phyloP scores from a whole-genome alignment of 805 yeast species.

The Lipomyces starkeyi region DNA sequence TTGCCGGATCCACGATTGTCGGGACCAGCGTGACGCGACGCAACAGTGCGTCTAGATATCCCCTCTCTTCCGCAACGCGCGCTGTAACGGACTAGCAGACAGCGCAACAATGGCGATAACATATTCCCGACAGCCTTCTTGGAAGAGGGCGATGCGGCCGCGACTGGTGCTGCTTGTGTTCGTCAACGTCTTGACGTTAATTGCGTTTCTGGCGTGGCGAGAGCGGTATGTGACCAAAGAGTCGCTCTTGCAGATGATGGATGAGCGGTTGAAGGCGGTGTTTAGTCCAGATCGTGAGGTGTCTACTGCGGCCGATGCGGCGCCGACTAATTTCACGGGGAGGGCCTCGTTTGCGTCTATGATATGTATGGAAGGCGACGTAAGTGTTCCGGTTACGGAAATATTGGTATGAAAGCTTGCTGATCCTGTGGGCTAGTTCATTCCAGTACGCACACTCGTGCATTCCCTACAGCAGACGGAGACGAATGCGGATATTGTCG shows the following conservation, averaged over 20 bases:
- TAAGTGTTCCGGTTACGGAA: constrained; percentile 9
- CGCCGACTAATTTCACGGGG: constrained; percentile 25
- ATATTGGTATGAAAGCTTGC: not conserved
- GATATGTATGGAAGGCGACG: constrained; percentile 30
- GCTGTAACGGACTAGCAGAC: not conserved
- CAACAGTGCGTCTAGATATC: not conserved
- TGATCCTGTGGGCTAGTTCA: constrained; percentile 11
- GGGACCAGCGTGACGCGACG: not conserved
- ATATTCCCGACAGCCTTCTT: constrained; percentile 7
- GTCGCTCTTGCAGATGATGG: constrained; percentile 30
- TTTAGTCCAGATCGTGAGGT: constrained; percentile 33
- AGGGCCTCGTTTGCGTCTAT: constrained; percentile 28
- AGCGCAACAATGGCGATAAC: not conserved
- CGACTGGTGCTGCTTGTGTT: constrained; percentile 21
- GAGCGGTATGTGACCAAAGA: constrained; percentile 32
- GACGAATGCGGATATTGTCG: constrained; percentile 25
- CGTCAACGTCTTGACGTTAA: constrained; percentile 23
- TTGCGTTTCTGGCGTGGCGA: constrained; percentile 29
- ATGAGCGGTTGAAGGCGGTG: constrained; percentile 30
- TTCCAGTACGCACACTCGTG: constrained; percentile 29
- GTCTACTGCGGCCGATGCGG: not conserved
- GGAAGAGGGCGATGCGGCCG: constrained; percentile 28
- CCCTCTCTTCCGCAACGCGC: not conserved
- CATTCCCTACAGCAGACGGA: constrained; percentile 25
- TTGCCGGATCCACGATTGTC: not conserved